A percentile compares a stretch with the other conserved stretches of the same genome.
phyloP scores from a whole-genome alignment of 495 filamentous ascomycete species.

The Xylaria longipes region DNA sequence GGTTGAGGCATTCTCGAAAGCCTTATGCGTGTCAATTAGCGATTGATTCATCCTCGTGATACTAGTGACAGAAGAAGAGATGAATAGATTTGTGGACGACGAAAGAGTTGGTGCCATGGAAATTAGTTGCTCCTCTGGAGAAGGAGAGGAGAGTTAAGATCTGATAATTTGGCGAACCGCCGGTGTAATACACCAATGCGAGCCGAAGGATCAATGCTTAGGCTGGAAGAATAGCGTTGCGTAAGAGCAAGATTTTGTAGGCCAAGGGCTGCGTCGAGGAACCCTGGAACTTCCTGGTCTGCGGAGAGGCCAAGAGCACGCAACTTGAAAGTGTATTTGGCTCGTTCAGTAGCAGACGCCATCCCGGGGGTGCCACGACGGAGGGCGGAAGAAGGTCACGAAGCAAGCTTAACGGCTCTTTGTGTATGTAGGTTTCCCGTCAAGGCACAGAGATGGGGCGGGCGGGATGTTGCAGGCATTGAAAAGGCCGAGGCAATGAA shows the following conservation, averaged over 20 bases:
- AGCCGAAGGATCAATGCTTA: background rate
- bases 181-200: background rate
- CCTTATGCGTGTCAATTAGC: slow-evolving; percentile 58
- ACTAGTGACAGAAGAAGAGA: background rate
- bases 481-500: slow-evolving; percentile 9
- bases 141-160: background rate
- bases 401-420: slow-evolving; percentile 12
- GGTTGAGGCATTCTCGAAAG: slow-evolving; percentile 98
- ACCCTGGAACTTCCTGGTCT: slow-evolving; percentile 7
- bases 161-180: background rate
- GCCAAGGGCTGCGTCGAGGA: background rate
- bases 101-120: background rate
- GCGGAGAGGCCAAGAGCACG: background rate
- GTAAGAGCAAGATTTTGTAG: background rate
- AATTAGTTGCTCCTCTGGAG: background rate
- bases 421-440: slow-evolving; percentile 16
- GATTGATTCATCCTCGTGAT: background rate
- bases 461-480: slow-evolving; percentile 10
- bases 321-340: slow-evolving; percentile 15
- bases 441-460: slow-evolving; percentile 21
- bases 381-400: slow-evolving; percentile 11
- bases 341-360: background rate
- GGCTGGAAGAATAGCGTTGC: background rate
- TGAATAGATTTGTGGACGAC: background rate
- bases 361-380: background rate